A percentile compares a stretch with the other conserved stretches of the same genome.
Conservation (phyloP, 2,329 filamentous ascomycete genomes). For the Bipolaris sorokiniana region DNA sequence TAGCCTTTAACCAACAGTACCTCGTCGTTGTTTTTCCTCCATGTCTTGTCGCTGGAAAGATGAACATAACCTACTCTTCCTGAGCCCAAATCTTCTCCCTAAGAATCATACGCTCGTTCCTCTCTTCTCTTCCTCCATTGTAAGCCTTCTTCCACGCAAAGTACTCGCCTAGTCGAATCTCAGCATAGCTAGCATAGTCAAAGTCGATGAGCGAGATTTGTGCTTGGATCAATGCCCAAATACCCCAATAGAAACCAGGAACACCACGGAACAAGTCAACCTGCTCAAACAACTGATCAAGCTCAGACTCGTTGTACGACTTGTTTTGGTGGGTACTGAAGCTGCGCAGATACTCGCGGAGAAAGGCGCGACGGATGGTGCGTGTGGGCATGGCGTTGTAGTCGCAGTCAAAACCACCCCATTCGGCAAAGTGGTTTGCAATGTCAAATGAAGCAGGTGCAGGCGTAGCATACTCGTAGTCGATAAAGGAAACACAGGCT, state of each 20-base stretch:
- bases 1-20: background rate
- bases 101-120: conserved; percentile 62
- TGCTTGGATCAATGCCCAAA: conserved; percentile 95
- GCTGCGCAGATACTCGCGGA: conserved; percentile 79
- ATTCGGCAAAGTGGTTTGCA: conserved; percentile 97
- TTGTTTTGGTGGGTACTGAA: conserved; percentile 61
- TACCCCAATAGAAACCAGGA: conserved; percentile 89
- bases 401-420: conserved; percentile 96
- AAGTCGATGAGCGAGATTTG: conserved; percentile 96
- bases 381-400: conserved; percentile 80
- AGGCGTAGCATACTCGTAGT: conserved; percentile 97
- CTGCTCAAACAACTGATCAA: conserved; percentile 73
- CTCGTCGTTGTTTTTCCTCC: background rate
- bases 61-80: conserved; percentile 44
- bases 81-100: conserved; percentile 83
- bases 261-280: conserved; percentile 88
- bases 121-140: conserved; percentile 67
- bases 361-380: conserved; percentile 77
- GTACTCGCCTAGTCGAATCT: conserved; percentile 85
- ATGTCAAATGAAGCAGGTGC: conserved; percentile 95
- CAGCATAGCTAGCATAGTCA: conserved; percentile 91
- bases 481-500: conserved; percentile 71
- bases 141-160: conserved; percentile 85
- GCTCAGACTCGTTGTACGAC: conserved; percentile 61
- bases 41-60: background rate